These are phyloP conservation scores for Ottelia alismoides DNA, from an alignment of 106 monocot genomes.

Conservation along the genomic window DNA sequence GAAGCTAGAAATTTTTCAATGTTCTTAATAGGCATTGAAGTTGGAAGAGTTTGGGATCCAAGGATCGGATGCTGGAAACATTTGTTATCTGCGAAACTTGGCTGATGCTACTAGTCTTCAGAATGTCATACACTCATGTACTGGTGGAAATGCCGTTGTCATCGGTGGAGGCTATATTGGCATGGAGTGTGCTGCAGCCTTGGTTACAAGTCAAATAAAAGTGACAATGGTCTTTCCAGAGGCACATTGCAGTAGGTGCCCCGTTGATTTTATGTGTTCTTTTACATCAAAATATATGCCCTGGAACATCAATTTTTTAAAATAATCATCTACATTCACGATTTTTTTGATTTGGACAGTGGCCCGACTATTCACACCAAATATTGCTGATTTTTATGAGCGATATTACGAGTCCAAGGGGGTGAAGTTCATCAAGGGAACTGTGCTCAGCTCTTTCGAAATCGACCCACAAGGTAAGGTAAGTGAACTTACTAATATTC, in stretches of 20 bases:
- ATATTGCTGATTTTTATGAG: conserved; percentile 93
- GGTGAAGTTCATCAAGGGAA: conserved; percentile 91
- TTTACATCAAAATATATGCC: too few species aligned
- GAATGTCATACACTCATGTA: conserved; percentile 45
- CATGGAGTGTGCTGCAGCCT: conserved; percentile 96
- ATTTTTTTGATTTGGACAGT: conserved; percentile 36
- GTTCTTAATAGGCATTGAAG: conserved; percentile 69
- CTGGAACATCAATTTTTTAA: too few species aligned
- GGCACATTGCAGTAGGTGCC: conserved; percentile 74
- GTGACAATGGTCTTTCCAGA: conserved; percentile 98
- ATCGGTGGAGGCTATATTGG: conserved; percentile 98
- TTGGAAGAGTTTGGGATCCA: conserved; percentile 89
- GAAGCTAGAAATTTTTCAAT: too few species aligned
- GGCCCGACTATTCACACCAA: conserved; percentile 85
- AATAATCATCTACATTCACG: too few species aligned
- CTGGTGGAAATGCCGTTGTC: conserved; percentile 73
- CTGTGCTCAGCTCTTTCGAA: conserved; percentile 81
- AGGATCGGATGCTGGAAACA: conserved; percentile 78
- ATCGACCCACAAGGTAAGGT: conserved; percentile 66
- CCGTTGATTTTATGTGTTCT: too few species aligned
- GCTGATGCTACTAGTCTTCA: conserved; percentile 80
- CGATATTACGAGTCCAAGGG: conserved; percentile 72
- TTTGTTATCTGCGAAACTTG: conserved; percentile 86
- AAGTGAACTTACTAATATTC: too few species aligned
- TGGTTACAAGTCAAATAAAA: conserved; percentile 71